Conservation (phyloP, 106 monocot genomes). For the Posidonia australis region DNA sequence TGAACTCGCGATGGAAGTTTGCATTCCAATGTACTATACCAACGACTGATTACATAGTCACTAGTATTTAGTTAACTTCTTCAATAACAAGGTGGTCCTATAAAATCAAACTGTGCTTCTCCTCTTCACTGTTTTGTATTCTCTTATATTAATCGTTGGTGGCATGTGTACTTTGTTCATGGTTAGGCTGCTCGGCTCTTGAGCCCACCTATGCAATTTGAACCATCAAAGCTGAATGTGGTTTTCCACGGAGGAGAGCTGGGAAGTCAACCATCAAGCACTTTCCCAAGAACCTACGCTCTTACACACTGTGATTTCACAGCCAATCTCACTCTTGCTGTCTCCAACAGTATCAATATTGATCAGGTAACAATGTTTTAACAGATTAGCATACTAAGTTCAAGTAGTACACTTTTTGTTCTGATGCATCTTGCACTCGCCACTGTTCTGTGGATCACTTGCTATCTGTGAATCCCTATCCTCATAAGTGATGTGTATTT, state of each 20-base stretch:
- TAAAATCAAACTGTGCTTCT: too few relatives aligned
- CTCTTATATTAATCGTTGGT: too few relatives aligned
- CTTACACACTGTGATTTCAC: constrained; percentile 92
- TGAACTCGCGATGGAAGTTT: neutral
- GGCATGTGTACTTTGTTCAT: constrained; percentile 2
- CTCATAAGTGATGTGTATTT: too few relatives aligned
- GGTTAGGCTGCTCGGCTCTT: constrained; percentile 63
- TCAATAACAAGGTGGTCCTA: too few relatives aligned
- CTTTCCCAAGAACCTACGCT: constrained; percentile 62
- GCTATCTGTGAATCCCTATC: too few relatives aligned
- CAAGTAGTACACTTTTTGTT: neutral
- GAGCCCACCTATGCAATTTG: constrained; percentile 68
- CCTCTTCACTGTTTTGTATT: too few relatives aligned
- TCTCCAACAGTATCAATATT: constrained; percentile 47
- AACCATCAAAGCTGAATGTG: constrained; percentile 78
- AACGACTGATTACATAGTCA: too few relatives aligned
- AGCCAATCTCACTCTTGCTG: constrained; percentile 69
- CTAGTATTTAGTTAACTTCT: too few relatives aligned
- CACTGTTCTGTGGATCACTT: too few relatives aligned
- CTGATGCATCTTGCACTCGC: neutral
- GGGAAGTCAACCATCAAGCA: constrained; percentile 22
- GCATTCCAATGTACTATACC: too few relatives aligned
- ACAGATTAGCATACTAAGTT: neutral
- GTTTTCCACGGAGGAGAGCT: constrained; percentile 56
- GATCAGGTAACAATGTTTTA: constrained; percentile 37